Evolutionary conservation across 768 basidiomycete genomes (phyloP), one percentile per base, ranked within the genome.

Genomic region (Suillus variegatus): DNA sequence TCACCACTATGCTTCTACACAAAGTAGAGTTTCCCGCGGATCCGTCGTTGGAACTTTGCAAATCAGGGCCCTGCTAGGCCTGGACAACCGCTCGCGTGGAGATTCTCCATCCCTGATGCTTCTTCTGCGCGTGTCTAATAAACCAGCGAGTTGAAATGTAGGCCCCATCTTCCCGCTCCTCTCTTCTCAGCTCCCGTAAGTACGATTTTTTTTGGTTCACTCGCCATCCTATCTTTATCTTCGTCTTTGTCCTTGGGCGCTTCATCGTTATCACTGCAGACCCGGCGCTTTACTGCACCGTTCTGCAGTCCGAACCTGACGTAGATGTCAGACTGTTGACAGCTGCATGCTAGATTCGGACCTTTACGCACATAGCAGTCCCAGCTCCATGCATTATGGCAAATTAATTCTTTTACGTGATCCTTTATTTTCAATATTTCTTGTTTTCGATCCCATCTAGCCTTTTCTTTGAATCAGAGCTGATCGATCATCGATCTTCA

Each of bases 1-100:
- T 52, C 38, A 57, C 51, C 0, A 63, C 13, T 6, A 5, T 67
- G 41, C 66, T 69, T 55, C 32, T 32, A 36, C 20, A 55, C 54
- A 55, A 36, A 6, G 3, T n/a, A 10, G 32, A 20, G 12, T n/a
- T 35, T 36, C 32, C n/a, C 8, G 54, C 12, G 20, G 32, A 55
- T 55, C 28, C 28, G 16, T 28, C 20, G 20, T 55, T 20, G 54
- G 6, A 47, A 49, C 49, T 14, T 51, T 6, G 20, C 35, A 55
- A 55, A 55, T 36, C 32, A 36, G 20, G 52, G 52, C 35, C 54
- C 8, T 36, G 1, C 8, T 28, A 49, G n/a, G 25, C 22, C 22
- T 32, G 18, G 16, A 28, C 35, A 14, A 35, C 32, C 6, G 54
- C 35, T 55, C 12, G n/a, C 35, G 35, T 35, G 35, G 10, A 13